A percentile compares a stretch with the other conserved stretches of the same genome.
These are phyloP conservation scores for Candolleomyces eurysporus DNA, from an alignment of 768 basidiomycete genomes.

Conservation along the genomic window DNA sequence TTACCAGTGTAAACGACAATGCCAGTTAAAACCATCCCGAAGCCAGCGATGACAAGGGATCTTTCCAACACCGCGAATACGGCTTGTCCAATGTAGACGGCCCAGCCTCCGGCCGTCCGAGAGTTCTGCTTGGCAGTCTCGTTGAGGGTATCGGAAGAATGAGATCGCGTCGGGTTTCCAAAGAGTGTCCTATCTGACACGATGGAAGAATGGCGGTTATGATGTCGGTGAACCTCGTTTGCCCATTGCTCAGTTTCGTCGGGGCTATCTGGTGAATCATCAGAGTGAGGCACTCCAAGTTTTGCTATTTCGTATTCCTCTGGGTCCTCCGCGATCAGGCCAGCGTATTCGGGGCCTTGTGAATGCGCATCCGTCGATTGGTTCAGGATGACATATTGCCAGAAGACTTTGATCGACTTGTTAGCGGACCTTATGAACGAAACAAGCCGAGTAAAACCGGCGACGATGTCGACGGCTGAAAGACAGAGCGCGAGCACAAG, in stretches of 20 bases:
- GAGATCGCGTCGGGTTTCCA: constrained; percentile 41
- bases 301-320: constrained; percentile 54
- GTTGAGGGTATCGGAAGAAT: constrained; percentile 60
- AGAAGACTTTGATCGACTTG: constrained; percentile 50
- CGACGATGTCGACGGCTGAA: constrained; percentile 51
- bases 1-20: constrained; percentile 75
- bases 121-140: constrained; percentile 24
- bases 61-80: constrained; percentile 59
- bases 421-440: constrained; percentile 44
- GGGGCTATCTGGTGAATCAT: constrained; percentile 24
- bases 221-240: constrained; percentile 44
- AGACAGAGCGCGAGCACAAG: constrained; percentile 36
- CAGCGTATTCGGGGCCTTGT: constrained; percentile 51
- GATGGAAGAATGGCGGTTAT: constrained; percentile 43
- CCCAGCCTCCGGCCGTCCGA: constrained; percentile 21
- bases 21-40: constrained; percentile 64
- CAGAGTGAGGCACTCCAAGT: constrained; percentile 26
- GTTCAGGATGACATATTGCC: constrained; percentile 56
- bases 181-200: constrained; percentile 56
- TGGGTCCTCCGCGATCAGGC: constrained; percentile 52
- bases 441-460: constrained; percentile 49
- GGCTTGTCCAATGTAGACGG: constrained; percentile 40
- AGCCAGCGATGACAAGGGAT: constrained; percentile 67
- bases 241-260: constrained; percentile 54
- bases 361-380: constrained; percentile 27